Evolutionary conservation across 225 moss, liverwort and hornwort species (phyloP), one percentile per base, ranked within the genome.

Genomic region (Polytrichum formosum): DNA sequence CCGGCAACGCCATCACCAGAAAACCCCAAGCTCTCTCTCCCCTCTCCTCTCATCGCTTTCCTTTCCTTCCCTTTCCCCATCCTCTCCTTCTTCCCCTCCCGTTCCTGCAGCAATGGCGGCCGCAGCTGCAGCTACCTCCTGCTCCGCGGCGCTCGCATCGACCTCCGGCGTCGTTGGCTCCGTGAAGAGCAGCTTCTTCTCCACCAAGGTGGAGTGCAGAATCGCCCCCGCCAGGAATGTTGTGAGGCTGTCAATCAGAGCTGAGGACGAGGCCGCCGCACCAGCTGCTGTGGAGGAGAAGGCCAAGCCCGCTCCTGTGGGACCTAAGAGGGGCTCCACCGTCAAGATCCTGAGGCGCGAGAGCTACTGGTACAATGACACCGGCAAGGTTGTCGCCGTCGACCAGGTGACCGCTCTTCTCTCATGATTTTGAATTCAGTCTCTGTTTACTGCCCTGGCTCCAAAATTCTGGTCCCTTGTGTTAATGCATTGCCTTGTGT

Each of bases 281-380:
- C 46, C 63, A 1, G 63, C 65, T 2, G 22, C 62, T 21, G 56
- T 68, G 1, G 54, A 26, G 6, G 54, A 20, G 18, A 67, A 63
- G 68, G 72, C 65, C 53, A 54, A 20, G 58, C 63, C 79, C 18
- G 61, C 64, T 55, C 54, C 70, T 31, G 16, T 78, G 6, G 75
- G 78, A 0, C 79, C 79, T 23, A 79, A 76, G 76, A 37, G 76
- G 6, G 76, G 79, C 37, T 71, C 73, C 9, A 13, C 0, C 60
- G 86, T 89, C 33, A 91, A 87, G 77, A 76, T 89, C 28, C 17
- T 81, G 63, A 80, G 86, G 37, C 79, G 76, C 8, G 84, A 87
- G 70, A 84, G 84, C 0, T 89, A 82, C 79, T 89, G 86, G 88
- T 89, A 74, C 79, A 82, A 82, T 54, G 84, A 85, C 63, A 76